Evolutionary conservation across 1,284 basidiomycete genomes (phyloP), one percentile per base, ranked within the genome.

Genomic region (Ustilago curta): DNA sequence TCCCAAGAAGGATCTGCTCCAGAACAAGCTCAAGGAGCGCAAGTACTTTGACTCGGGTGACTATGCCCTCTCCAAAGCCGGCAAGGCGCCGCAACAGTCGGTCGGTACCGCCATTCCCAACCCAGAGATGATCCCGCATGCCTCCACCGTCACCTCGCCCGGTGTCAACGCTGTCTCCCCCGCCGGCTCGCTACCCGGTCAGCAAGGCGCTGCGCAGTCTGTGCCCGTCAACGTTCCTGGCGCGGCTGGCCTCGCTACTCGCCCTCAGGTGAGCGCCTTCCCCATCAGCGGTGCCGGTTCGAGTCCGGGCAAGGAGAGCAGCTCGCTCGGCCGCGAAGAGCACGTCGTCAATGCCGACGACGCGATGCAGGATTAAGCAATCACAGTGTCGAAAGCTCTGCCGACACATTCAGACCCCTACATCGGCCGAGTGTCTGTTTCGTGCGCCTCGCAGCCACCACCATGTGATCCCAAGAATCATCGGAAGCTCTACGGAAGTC

Each of bases 41-140:
- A 97, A 97, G 86, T 97, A 94, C 88, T 97, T 97, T 86, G 95
- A 97, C 87, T 97, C 95, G 67, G 95, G 95, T 71, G 95, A 97
- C 86, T 97, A 97, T 84, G 94, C 94, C 55, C 88, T 97, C 79
- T 95, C 93, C 59, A 97, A 97, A 86, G 95, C 95, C 4, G 95
- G 95, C 35, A 92, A 93, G 43, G 90, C 92, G 23, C 91, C 93
- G 49, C 92, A 93, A 85, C 93, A 90, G 83, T 89, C 91, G 16
- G 93, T 96, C 53, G 95, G 95, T 44, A 97, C 94, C 29, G 92
- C 94, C 50, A 97, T 97, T 78, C 95, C 95, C 25, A 95, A 93
- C 85, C 94, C 95, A 31, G 93, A 97, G 58, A 83, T 83, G 65
- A 85, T 86, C 55, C 86, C 86, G 3, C 86, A 86, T 66, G 85